Conservation (phyloP, 2,329 filamentous ascomycete species). For the Fusarium buxicola region DNA sequence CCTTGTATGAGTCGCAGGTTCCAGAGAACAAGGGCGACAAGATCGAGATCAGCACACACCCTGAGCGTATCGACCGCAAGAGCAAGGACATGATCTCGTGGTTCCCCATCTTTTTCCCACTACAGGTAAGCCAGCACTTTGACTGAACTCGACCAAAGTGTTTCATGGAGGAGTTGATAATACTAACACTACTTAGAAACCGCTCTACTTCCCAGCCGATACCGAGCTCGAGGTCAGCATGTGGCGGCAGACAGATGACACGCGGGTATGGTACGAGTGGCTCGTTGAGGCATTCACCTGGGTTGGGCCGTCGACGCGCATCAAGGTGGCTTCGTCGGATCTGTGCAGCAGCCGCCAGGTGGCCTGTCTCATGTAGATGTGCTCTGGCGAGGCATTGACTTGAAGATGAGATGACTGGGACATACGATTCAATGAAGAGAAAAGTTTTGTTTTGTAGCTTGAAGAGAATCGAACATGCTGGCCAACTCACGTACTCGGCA, state of each 20-base stretch:
- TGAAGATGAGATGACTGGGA: neutral
- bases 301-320: constrained; percentile 67
- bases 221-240: constrained; percentile 91
- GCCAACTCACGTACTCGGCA: too few relatives aligned
- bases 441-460: constrained; percentile 31
- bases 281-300: constrained; percentile 85
- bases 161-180: neutral
- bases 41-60: constrained; percentile 92
- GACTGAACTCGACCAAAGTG: rapidly evolving
- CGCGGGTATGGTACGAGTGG: constrained; percentile 99
- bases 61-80: constrained; percentile 90
- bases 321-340: constrained; percentile 75
- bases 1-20: constrained; percentile 77
- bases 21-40: constrained; percentile 56
- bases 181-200: constrained; percentile 67
- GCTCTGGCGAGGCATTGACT: neutral
- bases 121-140: constrained; percentile 74
- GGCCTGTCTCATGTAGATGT: constrained; percentile 76
- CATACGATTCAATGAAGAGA: constrained; percentile 26
- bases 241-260: constrained; percentile 95
- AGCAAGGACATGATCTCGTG: constrained; percentile 99
- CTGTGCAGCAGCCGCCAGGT: constrained; percentile 76
- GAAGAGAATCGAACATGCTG: neutral
- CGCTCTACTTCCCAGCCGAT: constrained; percentile 85
- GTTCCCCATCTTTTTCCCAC: constrained; percentile 98